Conservation (phyloP, 345 rosid genomes). For the Salix viminalis region DNA sequence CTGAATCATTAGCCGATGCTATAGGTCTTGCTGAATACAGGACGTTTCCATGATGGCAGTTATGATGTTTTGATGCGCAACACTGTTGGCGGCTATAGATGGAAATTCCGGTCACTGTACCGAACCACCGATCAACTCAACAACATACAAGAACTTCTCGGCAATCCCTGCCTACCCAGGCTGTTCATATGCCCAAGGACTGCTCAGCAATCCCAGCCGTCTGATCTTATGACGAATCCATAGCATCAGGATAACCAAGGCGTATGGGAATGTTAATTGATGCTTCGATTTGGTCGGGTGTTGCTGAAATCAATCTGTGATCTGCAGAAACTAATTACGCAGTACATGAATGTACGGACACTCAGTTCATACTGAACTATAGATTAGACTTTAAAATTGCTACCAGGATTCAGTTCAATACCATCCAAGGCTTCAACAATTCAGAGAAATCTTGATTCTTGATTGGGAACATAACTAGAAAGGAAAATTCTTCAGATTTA, state of each 20-base stretch:
- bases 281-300: neutral
- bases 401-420: neutral
- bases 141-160: neutral
- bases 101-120: neutral
- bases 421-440: slow-evolving; percentile 1
- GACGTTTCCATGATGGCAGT: neutral
- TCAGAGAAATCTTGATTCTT: slow-evolving; percentile 10
- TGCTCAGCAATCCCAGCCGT: neutral
- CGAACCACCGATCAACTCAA: neutral
- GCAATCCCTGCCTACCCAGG: neutral
- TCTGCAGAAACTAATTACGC: neutral
- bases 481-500: slow-evolving; percentile 9
- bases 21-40: neutral
- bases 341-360: neutral
- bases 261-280: neutral
- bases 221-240: neutral
- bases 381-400: neutral
- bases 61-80: neutral
- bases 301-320: neutral
- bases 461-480: slow-evolving; percentile 22
- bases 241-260: neutral
- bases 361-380: neutral
- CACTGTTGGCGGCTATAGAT: neutral
- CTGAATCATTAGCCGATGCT: slow-evolving; percentile 11
- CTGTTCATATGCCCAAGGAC: neutral